Evolutionary conservation across 2,329 filamentous ascomycete genomes (phyloP).

Genomic region (Geosmithia flava): DNA sequence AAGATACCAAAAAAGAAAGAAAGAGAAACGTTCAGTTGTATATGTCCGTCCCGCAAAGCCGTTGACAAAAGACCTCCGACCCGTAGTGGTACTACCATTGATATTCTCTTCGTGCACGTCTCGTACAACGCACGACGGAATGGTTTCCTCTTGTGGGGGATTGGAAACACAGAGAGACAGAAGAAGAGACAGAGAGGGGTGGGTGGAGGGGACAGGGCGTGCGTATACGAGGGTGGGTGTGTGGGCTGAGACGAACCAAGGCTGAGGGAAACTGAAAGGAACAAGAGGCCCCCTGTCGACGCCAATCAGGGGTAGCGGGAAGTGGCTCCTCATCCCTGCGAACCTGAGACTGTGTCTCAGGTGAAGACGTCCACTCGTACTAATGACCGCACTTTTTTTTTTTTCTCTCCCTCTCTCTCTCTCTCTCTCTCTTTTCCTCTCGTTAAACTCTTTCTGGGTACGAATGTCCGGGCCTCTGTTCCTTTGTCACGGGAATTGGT

Average conservation of each 20-base stretch:
- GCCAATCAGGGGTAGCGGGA: background rate
- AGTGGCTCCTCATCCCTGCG: constrained; percentile 1
- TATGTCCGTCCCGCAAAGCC: no score
- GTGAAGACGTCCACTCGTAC: constrained; percentile 8
- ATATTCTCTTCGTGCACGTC: no score
- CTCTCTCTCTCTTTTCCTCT: no score
- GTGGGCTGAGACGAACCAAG: background rate
- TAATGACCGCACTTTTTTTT: no score
- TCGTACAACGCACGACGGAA: background rate
- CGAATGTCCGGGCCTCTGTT: no score
- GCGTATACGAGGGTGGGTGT: background rate
- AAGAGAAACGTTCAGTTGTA: no score
- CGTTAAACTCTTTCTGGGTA: no score
- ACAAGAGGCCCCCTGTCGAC: background rate
- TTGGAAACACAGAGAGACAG: background rate
- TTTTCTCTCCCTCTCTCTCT: no score
- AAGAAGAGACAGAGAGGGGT: background rate
- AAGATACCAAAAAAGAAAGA: no score
- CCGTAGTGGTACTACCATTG: no score
- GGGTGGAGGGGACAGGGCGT: background rate
- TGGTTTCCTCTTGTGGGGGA: background rate
- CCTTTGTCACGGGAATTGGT: no score
- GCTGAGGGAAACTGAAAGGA: background rate
- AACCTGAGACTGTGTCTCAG: constrained; percentile 23
- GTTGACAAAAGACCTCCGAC: no score